These are phyloP conservation scores for Phytophthora nicotianae DNA, from an alignment of 352 stramenopile species.

Conservation along the genomic window DNA sequence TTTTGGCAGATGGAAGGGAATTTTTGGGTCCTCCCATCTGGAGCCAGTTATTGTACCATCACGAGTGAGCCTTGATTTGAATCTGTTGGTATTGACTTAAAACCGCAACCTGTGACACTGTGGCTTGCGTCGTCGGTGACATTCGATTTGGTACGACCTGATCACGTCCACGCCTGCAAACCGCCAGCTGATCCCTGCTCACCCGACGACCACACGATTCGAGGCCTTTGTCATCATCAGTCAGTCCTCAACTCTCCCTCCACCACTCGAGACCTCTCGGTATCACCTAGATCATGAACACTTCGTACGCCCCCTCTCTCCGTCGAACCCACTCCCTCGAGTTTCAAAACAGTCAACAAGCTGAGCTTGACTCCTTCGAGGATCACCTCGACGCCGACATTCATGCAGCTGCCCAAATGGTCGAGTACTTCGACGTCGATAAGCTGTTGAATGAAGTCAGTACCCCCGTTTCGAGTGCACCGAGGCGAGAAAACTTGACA, in stretches of 20 bases:
- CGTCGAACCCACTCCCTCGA: conserved; percentile 16
- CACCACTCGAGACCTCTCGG: conserved; percentile 1
- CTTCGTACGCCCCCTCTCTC: background rate
- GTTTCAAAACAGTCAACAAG: background rate
- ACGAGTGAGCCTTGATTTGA: no score
- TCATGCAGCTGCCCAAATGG: conserved; percentile 6
- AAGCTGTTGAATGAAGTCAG: conserved; percentile 2
- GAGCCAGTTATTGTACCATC: no score
- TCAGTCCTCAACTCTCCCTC: background rate
- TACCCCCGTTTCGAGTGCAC: background rate
- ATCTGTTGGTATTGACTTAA: no score
- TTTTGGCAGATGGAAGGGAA: no score
- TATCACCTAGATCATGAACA: background rate
- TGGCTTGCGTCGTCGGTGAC: background rate
- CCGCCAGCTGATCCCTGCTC: background rate
- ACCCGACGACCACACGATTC: background rate
- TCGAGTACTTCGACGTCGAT: conserved; percentile 17
- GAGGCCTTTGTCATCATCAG: conserved; percentile 14
- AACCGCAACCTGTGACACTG: no score
- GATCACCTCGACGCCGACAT: conserved; percentile 6
- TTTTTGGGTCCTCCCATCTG: no score
- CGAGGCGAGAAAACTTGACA: background rate
- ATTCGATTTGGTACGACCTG: background rate
- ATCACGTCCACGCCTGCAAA: conserved; percentile 8
- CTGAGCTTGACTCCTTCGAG: background rate